Evolutionary conservation across 1,284 basidiomycete species (phyloP), one percentile per base, ranked within the genome.

Genomic region (Abortiporus biennis): DNA sequence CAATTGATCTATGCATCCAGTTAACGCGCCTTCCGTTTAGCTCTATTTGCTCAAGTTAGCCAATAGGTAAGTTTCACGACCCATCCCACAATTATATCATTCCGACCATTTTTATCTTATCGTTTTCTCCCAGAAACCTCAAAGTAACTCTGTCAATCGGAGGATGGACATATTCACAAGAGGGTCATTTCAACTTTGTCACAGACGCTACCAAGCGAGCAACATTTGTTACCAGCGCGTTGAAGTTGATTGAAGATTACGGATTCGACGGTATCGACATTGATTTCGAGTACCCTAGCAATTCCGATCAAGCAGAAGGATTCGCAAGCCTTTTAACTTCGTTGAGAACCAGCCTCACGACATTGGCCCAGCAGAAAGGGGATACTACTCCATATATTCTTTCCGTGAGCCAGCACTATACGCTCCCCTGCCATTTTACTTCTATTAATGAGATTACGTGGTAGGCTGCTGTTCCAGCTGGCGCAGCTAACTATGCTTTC

Each of bases 191-290:
- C 59, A 63, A 65, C 47, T 85, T 85, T 57, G 70, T 81, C 53
- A 73, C 74, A 32, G 57, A 69, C 44, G 36, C 78, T 32, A 51
- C 59, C 13, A 71, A 72, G 55, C 79, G 89, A 12, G 65, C 71
- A 8, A 79, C 64, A 4, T 97, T 96, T 55, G 86, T 92, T 32
- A 59, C 63, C 29, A 77, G 71, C 36, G 83, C 85, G 0, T 77
- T 94, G 27, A 69, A 75, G 43, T 58, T 93, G 6, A 72, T 95
- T 27, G 83, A 92, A 56, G 82, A 95, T 60, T 87, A 91, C 47
- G 92, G 90, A 0, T 76, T 97, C 30, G 92, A 95, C 52, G 92
- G 92, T 37, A 74, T 85, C 50, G 84, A 87, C 47, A 58, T 87
- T 36, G 83, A 89, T 57, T 85, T 76, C 61, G 78, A 82, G 62